Percentiles rank a stretch among this genome's conserved stretches.
These are phyloP conservation scores for Circinella minor DNA, from an alignment of 371 early-diverging fungal genomes.

Conservation along the genomic window DNA sequence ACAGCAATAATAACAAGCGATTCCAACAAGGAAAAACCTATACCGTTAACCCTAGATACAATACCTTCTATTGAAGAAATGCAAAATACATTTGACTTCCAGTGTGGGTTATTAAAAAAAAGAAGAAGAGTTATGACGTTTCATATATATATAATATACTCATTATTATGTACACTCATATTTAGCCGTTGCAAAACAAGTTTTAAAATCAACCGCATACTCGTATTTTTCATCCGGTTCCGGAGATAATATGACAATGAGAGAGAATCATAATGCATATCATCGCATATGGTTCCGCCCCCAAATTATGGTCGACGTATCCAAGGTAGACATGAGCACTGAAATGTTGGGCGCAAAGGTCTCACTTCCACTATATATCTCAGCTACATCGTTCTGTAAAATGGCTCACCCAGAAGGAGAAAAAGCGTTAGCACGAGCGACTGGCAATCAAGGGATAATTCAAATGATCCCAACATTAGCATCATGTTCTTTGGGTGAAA, in stretches of 20 bases:
- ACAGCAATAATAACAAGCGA: conserved; percentile 33
- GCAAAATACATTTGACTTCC: conserved; percentile 78
- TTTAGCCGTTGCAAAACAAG: conserved; percentile 63
- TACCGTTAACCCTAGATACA: conserved; percentile 44
- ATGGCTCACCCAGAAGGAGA: conserved; percentile 82
- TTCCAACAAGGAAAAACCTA: conserved; percentile 30
- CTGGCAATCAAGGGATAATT: conserved; percentile 47
- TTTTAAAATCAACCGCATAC: conserved; percentile 76
- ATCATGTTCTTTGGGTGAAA: conserved; percentile 71
- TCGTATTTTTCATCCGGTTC: conserved; percentile 85
- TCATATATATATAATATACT: too few species aligned
- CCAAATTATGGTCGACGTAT: conserved; percentile 77
- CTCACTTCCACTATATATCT: conserved; percentile 58
- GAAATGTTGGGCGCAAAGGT: conserved; percentile 66
- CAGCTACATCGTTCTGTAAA: conserved; percentile 71
- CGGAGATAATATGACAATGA: conserved; percentile 83
- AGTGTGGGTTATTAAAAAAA: conserved; percentile 39
- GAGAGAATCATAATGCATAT: conserved; percentile 80
- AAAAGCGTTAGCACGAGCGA: conserved; percentile 69
- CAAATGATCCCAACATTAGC: conserved; percentile 80
- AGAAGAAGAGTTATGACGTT: too few species aligned
- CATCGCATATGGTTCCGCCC: conserved; percentile 81
- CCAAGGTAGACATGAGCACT: conserved; percentile 63
- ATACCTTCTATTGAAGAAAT: conserved; percentile 67
- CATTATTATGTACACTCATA: too few species aligned